phyloP scores from a whole-genome alignment of 2,329 filamentous ascomycete species.

The Xylariaceae sp. region DNA sequence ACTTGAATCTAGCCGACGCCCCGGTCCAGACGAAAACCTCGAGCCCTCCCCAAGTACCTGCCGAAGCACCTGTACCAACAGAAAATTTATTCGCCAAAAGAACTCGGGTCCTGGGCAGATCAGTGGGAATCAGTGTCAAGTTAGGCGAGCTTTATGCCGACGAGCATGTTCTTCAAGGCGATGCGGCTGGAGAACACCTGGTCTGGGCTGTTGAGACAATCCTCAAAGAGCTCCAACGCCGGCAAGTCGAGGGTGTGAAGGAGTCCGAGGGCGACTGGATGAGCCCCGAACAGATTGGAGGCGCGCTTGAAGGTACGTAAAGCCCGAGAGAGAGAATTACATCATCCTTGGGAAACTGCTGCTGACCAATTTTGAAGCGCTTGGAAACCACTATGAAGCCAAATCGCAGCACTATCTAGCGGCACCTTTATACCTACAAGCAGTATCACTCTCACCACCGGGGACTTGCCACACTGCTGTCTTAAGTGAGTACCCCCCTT shows the following conservation, averaged over 20 bases:
- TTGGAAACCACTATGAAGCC: slow-evolving; percentile 72
- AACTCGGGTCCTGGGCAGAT: slow-evolving; percentile 67
- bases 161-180: slow-evolving; percentile 68
- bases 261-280: slow-evolving; percentile 70
- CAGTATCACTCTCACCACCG: slow-evolving; percentile 62
- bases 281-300: slow-evolving; percentile 67
- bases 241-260: slow-evolving; percentile 63
- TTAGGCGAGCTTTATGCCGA: slow-evolving; percentile 78
- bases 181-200: slow-evolving; percentile 70
- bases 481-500: slow-evolving; percentile 54
- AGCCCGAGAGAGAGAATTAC: neutral
- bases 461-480: slow-evolving; percentile 72
- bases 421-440: slow-evolving; percentile 81
- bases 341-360: neutral
- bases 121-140: slow-evolving; percentile 75
- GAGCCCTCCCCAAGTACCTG: slow-evolving; percentile 14
- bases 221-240: slow-evolving; percentile 67
- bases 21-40: too few species aligned
- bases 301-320: slow-evolving; percentile 60
- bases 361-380: slow-evolving; percentile 44
- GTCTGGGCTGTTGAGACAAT: slow-evolving; percentile 79
- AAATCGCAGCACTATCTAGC: slow-evolving; percentile 75
- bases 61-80: slow-evolving; percentile 18
- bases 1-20: too few species aligned
- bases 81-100: slow-evolving; percentile 56